Conservation (phyloP, 371 early-diverging fungal genomes). For the Funneliformis caledonium region DNA sequence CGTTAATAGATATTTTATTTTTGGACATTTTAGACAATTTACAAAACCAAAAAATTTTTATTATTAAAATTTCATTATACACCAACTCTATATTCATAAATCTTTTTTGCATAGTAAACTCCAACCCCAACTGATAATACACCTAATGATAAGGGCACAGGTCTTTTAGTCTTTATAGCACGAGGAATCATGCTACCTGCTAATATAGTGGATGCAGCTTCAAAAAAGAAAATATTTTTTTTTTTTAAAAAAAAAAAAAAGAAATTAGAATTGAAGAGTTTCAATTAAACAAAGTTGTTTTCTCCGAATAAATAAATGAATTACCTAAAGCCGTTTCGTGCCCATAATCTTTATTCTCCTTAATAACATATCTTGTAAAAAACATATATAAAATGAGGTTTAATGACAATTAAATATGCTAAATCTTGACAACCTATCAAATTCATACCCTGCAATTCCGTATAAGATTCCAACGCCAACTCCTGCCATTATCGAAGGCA, state of each 20-base stretch:
- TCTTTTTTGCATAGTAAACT: slow-evolving; percentile 35
- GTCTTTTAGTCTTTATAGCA: background rate
- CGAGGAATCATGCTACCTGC: slow-evolving; percentile 23
- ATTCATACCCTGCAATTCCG: slow-evolving; percentile 26
- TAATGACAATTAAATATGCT: background rate
- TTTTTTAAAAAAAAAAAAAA: background rate
- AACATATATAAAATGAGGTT: background rate
- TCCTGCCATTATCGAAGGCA: slow-evolving; percentile 27
- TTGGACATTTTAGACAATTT: no score
- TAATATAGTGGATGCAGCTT: slow-evolving; percentile 31
- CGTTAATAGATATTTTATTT: no score
- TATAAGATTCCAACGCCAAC: slow-evolving; percentile 14
- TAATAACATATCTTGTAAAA: slow-evolving; percentile 12
- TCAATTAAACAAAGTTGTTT: background rate
- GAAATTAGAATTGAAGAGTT: background rate
- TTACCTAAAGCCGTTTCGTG: slow-evolving; percentile 30
- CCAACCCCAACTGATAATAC: slow-evolving; percentile 32
- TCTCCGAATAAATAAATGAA: background rate
- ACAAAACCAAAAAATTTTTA: no score
- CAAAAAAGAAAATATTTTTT: background rate
- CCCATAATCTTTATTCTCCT: slow-evolving; percentile 26
- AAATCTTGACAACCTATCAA: background rate
- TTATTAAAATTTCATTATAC: background rate
- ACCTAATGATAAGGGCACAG: slow-evolving; percentile 24
- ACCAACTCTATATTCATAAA: slow-evolving; percentile 25